Evolutionary conservation across 2,329 filamentous ascomycete genomes (phyloP), one percentile per base, ranked within the genome.

Genomic region (Alternaria consortialis): DNA sequence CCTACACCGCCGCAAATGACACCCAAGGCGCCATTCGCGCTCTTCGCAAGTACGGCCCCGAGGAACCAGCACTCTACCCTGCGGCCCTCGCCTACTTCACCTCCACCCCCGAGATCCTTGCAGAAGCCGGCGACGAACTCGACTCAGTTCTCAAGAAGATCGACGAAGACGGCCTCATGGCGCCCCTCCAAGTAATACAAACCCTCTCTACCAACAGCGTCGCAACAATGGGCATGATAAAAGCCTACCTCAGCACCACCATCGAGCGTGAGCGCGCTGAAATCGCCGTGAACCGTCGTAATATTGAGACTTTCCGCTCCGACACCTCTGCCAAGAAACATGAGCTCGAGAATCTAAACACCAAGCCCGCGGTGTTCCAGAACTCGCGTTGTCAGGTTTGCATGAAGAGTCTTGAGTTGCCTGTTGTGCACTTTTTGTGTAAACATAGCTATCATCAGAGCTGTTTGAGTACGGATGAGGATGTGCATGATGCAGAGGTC

Each of bases 161-260:
- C 68, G 92, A 97, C 75, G 86, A 90, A 64, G 93, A 97, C 71
- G 90, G 92, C 1, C 86, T 99, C 37, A 95, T 99, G 92, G 94
- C 95, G 0, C 95, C 95, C 0, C 83, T 99, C 4, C 95, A 99
- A 77, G 95, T 99, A 32, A 95, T 99, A 15, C 94, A 99, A 79
- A 95, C 94, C 0, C 86, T 99, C 13, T 90, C 87, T 62, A 86
- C 86, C 53, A 91, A 91, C 68, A 87, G 89, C 6, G 92, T 97
- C 3, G 94, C 96, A 1, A 98, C 93, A 0, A 97, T 99, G 92
- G 95, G 94, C 52, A 93, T 98, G 86, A 90, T 99, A 64, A 98
- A 97, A 80, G 88, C 90, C 6, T 99, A 99, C 79, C 88, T 99
- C 2, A 88, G 91, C 65, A 88, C 91, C 51, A 97, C 94, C 8